Base-by-base conservation (phyloP, 768 basidiomycete species). In the Phlebiopsis flavidoalba region DNA sequence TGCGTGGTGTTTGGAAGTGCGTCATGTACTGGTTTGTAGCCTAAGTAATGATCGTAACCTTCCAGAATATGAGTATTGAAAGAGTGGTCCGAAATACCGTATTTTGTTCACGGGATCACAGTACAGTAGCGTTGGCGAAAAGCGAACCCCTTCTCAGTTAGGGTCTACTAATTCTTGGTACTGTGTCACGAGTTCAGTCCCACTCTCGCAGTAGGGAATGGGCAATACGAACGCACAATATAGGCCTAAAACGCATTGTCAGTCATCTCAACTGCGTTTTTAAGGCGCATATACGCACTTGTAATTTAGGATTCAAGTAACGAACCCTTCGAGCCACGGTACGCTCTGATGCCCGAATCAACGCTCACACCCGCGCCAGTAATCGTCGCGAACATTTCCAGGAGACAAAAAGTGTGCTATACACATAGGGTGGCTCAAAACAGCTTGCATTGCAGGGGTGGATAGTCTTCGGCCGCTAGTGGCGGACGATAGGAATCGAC, bases 311-410 rank as follows among this genome's bases (percentile, higher is more conserved):
- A 67, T 93, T 91, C 84, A 91, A 84, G 73, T 93, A 93, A 64
- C 87, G 77, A n/a, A 15, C 95, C 95, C 68, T 95, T 91, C 62
- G 70, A 71, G 0, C 95, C 95, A 60, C 95, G 78, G 73, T 98
- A 97, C n/a, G 95, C 94, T 65, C 93, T 80, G 62, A 98, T 96
- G 49, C 96, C 96, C 26, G 90, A 93, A 72, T 98, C 96, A 31
- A 98, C 95, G 71, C 90, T 92, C 64, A 97, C 91, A 7, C 96
- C 96, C 0, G 96, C 96, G 2, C 95, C 95, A 0, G 93, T 95
- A 58, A 98, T 71, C 15, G 94, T 75, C 0, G 87, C 75, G 52
- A n/a, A 84, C 84, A 71, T 84, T 87, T n/a, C 93, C 92, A 4
- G 78, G 74, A 0, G 78, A 74, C 19, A 96, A 72, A 66, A 95